Base-by-base conservation (phyloP, 495 filamentous ascomycete genomes). In the Xylaria sp. region DNA sequence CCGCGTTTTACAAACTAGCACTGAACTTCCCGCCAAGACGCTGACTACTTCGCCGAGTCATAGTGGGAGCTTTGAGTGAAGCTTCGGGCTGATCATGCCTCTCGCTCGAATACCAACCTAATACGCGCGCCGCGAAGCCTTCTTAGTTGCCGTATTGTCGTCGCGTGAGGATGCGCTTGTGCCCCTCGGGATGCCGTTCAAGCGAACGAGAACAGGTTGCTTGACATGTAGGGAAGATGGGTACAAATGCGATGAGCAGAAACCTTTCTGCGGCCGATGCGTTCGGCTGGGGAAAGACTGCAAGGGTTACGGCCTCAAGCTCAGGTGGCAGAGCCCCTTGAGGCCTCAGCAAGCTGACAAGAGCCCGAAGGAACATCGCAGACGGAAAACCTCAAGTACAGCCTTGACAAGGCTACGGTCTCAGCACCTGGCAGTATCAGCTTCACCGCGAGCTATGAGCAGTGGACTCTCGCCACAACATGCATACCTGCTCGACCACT, bases 181-280 rank as follows among this genome's bases (percentile, higher is more conserved):
- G 8, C 44, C 44, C 37, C 29, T 21, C 40, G 70, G 55, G 21
- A 78, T 73, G 74, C 59, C 74, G 24, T 78, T 78, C 69, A 73
- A 68, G 35, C 75, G 77, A 61, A 77, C 77, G 17, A 68, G 75
- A 48, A 77, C 75, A 0, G 77, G 77, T n/a, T 79, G 77, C 24
- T 73, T 74, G 61, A 79, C 77, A 26, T 79, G 77, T 50, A 73
- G 77, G 57, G 77, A 76, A 35, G 77, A 79, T 43, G 77, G 77
- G 1, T 77, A 79, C 46, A 79, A 79, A 44, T 79, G 77, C 35
- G 77, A 79, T 44, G 77, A 79, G 55, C 35, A 75, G 24, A 79
- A 75, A 46, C 77, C 77, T 1, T 74, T 74, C 69, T 79, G 77
- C 37, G 75, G 72, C 31, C 69, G 77, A 55, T 79, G 77, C 21